phyloP scores from a whole-genome alignment of 495 filamentous ascomycete genomes.

The Bacidia rubella region DNA sequence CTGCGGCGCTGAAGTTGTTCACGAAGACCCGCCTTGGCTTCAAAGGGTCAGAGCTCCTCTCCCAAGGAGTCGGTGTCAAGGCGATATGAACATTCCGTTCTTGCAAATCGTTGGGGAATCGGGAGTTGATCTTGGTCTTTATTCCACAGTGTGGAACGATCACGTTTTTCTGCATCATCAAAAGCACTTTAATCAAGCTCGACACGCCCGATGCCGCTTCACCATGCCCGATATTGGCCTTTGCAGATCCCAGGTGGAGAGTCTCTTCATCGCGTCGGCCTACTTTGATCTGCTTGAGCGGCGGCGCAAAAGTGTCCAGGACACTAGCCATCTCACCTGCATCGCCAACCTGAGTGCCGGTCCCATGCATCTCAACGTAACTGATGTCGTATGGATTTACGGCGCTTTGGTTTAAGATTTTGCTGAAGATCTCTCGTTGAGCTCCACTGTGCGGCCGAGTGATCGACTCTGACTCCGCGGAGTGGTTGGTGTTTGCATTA shows the following conservation, averaged over 20 bases:
- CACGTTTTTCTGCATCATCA: slow-evolving; percentile 58
- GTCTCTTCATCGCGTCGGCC: slow-evolving; percentile 46
- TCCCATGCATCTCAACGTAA: slow-evolving; percentile 86
- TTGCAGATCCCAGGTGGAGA: slow-evolving; percentile 72
- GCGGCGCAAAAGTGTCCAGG: slow-evolving; percentile 64
- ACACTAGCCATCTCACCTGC: slow-evolving; percentile 65
- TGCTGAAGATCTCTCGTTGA: slow-evolving; percentile 52
- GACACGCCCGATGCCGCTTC: slow-evolving; percentile 69
- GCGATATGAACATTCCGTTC: slow-evolving; percentile 39
- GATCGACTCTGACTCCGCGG: slow-evolving; percentile 64
- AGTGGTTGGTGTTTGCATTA: slow-evolving; percentile 61
- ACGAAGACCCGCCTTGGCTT: slow-evolving; percentile 46
- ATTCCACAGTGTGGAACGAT: slow-evolving; percentile 54
- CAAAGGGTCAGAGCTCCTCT: background rate
- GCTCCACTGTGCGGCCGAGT: slow-evolving; percentile 59
- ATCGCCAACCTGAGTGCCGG: slow-evolving; percentile 72
- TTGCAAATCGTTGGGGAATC: slow-evolving; percentile 32
- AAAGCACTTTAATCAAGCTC: slow-evolving; percentile 59
- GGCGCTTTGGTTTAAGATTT: slow-evolving; percentile 51
- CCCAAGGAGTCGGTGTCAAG: slow-evolving; percentile 19
- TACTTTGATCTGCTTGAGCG: slow-evolving; percentile 14
- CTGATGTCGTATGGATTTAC: slow-evolving; percentile 56
- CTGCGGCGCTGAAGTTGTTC: slow-evolving; percentile 55
- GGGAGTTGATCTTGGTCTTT: slow-evolving; percentile 27
- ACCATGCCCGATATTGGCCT: slow-evolving; percentile 72